A percentile compares a stretch with the other conserved stretches of the same genome.
Conservation (phyloP, 345 rosid genomes). For the Streptanthus diversifolius region DNA sequence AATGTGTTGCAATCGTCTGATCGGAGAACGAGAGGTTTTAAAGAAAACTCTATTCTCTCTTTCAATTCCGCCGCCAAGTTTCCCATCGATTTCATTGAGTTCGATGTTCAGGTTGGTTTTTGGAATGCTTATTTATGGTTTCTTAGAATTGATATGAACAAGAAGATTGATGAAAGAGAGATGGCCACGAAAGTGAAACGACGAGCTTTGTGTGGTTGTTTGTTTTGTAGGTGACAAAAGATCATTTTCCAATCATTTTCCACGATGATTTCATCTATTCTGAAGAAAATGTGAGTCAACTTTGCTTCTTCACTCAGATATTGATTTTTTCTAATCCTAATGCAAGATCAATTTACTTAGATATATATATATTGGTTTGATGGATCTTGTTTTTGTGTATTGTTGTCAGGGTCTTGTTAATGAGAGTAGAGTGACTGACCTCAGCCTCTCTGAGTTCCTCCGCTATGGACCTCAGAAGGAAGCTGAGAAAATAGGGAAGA, state of each 20-base stretch:
- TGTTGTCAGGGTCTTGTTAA: conserved; percentile 51
- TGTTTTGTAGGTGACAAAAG: conserved; percentile 88
- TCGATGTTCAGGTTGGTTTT: conserved; percentile 90
- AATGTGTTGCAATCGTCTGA: conserved; percentile 59
- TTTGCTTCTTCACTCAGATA: not conserved
- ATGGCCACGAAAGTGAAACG: conserved; percentile 18
- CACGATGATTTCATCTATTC: conserved; percentile 80
- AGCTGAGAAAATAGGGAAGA: conserved; percentile 47
- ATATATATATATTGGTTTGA: too few relatives aligned
- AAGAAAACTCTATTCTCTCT: conserved; percentile 76
- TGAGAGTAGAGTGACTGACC: conserved; percentile 79
- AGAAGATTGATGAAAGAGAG: conserved; percentile 28
- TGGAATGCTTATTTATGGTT: conserved; percentile 16
- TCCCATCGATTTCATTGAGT: conserved; percentile 81
- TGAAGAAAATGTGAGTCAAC: conserved; percentile 69
- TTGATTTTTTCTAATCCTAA: not conserved
- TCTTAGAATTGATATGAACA: conserved; percentile 13
- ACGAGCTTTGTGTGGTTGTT: conserved; percentile 39
- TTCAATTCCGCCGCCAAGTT: conserved; percentile 71
- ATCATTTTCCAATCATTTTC: conserved; percentile 86
- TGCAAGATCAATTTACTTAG: too few relatives aligned
- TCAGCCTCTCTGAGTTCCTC: conserved; percentile 60
- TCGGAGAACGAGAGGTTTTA: conserved; percentile 57
- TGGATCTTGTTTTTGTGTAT: conserved; percentile 11
- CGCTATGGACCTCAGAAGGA: conserved; percentile 79